Evolutionary conservation across 257 asterid genomes (phyloP), one percentile per base, ranked within the genome.

Genomic region (Ilex aquifolium): DNA sequence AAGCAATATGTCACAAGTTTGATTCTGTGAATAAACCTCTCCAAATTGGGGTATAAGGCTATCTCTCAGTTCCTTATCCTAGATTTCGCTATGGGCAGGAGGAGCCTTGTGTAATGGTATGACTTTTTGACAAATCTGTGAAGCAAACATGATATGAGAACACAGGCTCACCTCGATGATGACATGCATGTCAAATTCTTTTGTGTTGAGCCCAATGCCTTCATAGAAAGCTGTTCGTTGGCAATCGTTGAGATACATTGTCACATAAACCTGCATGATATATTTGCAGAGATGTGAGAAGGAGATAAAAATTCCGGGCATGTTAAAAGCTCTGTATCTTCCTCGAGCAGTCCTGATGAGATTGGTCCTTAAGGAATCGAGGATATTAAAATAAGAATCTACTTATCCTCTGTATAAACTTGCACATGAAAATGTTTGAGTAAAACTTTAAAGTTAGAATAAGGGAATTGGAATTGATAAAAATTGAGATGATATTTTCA

Each of bases 101-200:
- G 27, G 27, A 21, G 27, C 27, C 27, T 21, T 21, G 27, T 21
- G 27, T 21, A 21, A 21, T 21, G 27, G 27, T 21, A 21, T 21
- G 27, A 21, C 1, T 21, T 21, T 21, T 21, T 21, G 27, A 21
- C 27, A 21, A 21, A 21, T 21, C 27, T 21, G 27, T 0, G 27
- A 21, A 21, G 48, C 7, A 42, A 42, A 42, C 12, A 46, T 46
- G 14, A 46, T 10, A 11, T 10, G 15, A 46, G 52, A 7, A 42
- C 48, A 42, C 15, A 4, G 13, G 13, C 61, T 62, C 64, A 85
- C 99, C 97, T 93, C 99, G 57, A 93, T 93, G 81, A 93, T 87
- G 69, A 93, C 99, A 69, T 93, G 99, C 97, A 90, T 90, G 79
- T 93, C 97, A 30, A 93, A 93, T 60, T 83, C 95, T 74, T 93